These are phyloP conservation scores for Tricholoma bakamatsutake DNA, from an alignment of 768 basidiomycete species.

Conservation along the genomic window DNA sequence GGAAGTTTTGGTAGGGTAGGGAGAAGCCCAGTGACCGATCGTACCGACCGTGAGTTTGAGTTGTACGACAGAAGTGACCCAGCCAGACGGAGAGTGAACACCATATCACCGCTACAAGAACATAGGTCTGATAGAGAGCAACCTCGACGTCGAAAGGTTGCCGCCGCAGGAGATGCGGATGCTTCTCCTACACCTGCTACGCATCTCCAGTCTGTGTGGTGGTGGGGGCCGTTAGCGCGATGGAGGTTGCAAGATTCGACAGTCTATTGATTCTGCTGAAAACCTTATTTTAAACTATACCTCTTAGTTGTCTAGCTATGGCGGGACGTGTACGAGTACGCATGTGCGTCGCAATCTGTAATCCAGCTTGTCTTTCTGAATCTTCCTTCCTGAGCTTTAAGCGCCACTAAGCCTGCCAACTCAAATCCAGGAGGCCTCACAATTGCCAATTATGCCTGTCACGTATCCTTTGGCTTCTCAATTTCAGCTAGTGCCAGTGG, in stretches of 20 bases:
- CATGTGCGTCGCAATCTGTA: background rate
- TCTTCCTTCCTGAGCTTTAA: background rate
- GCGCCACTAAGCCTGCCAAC: no score
- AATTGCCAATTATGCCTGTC: no score
- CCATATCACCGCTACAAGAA: background rate
- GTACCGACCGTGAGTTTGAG: constrained; percentile 15
- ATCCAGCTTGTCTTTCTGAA: background rate
- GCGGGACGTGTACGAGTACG: constrained; percentile 8
- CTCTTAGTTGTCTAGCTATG: constrained; percentile 4
- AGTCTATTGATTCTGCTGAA: constrained; percentile 38
- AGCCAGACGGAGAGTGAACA: constrained; percentile 9
- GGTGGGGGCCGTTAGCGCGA: constrained; percentile 72
- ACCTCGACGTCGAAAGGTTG: constrained; percentile 1
- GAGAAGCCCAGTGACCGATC: constrained; percentile 6
- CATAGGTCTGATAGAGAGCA: background rate
- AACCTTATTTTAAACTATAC: background rate
- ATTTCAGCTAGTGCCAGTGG: no score
- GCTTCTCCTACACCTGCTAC: constrained; percentile 4
- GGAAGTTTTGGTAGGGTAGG: constrained; percentile 51
- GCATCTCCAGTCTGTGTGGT: constrained; percentile 50
- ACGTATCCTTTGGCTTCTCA: no score
- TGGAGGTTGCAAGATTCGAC: constrained; percentile 81
- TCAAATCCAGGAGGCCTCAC: no score
- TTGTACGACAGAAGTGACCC: constrained; percentile 12
- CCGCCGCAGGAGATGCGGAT: background rate